Evolutionary conservation across 257 asterid species (phyloP).

Genomic region (Forsythia viridissima): DNA sequence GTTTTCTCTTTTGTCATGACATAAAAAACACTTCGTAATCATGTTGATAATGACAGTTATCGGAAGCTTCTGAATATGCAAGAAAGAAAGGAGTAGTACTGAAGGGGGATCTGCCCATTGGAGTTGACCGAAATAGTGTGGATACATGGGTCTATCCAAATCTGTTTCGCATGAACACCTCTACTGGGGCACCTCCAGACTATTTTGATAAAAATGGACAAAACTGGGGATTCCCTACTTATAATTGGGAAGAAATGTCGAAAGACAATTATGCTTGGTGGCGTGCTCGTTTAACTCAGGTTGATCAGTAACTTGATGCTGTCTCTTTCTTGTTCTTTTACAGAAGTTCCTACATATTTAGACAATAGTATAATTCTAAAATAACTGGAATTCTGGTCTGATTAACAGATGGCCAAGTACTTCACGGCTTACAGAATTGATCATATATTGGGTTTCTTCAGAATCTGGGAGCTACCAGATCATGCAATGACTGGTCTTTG

Average conservation of each 20-base stretch:
- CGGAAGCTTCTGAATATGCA: conserved; percentile 94
- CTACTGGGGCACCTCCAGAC: conserved; percentile 99
- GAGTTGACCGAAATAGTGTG: conserved; percentile 91
- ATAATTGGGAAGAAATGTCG: conserved; percentile 99
- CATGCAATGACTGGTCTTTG: conserved; percentile 96
- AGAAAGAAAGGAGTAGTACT: conserved; percentile 78
- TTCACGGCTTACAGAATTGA: conserved; percentile 96
- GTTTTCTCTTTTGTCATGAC: conserved; percentile 9
- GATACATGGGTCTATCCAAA: conserved; percentile 97
- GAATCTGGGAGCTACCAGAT: conserved; percentile 99
- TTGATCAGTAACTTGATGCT: conserved; percentile 21
- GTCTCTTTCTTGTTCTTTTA: conserved; percentile 4
- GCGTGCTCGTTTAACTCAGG: conserved; percentile 97
- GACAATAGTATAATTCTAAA: conserved; percentile 5
- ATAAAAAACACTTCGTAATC: conserved; percentile 13
- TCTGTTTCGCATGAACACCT: conserved; percentile 92
- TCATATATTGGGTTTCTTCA: conserved; percentile 89
- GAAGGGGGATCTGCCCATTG: conserved; percentile 98
- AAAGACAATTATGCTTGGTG: conserved; percentile 98
- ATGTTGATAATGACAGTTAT: conserved; percentile 52
- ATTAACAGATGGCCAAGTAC: conserved; percentile 88
- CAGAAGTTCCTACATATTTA: neutral
- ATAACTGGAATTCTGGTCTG: neutral
- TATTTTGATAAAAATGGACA: conserved; percentile 97
- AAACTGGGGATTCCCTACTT: conserved; percentile 99